Percentiles rank a stretch among this genome's conserved stretches.
phyloP scores from a whole-genome alignment of 495 filamentous ascomycete species.

The Penicillium cinerascens region DNA sequence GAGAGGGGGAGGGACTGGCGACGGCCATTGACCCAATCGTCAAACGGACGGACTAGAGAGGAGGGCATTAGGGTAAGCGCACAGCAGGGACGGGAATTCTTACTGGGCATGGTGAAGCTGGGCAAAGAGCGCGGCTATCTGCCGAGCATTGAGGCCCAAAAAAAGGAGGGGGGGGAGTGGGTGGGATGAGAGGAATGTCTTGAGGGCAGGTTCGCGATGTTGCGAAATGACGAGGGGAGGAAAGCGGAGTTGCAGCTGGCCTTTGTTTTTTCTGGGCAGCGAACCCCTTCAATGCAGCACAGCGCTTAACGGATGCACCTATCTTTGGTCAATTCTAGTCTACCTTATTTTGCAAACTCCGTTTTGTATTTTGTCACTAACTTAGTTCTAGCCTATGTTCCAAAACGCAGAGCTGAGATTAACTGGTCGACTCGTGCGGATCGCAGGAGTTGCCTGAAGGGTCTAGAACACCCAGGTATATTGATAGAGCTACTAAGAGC shows the following conservation, averaged over 20 bases:
- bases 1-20: conserved; percentile 56
- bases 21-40: conserved; percentile 53
- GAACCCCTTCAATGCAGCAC: neutral
- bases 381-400: neutral
- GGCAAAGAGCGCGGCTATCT: conserved; percentile 30
- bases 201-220: conserved; percentile 11
- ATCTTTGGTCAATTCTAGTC: neutral
- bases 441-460: neutral
- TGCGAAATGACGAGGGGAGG: conserved; percentile 18
- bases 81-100: conserved; percentile 5
- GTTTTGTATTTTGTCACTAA: neutral
- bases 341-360: neutral
- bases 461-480: neutral
- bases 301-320: neutral
- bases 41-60: conserved; percentile 54
- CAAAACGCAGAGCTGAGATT: neutral
- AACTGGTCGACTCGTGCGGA: neutral
- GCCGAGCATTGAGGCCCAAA: conserved; percentile 30
- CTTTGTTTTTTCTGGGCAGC: conserved; percentile 12
- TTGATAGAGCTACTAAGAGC: neutral
- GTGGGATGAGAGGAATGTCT: conserved; percentile 3
- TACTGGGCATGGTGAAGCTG: conserved; percentile 42
- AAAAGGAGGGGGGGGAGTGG: conserved; percentile 4
- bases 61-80: neutral
- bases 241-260: conserved; percentile 19